A percentile compares a stretch with the other conserved stretches of the same genome.
These are phyloP conservation scores for Malus hybrid DNA, from an alignment of 331 rosid species.

Conservation along the genomic window DNA sequence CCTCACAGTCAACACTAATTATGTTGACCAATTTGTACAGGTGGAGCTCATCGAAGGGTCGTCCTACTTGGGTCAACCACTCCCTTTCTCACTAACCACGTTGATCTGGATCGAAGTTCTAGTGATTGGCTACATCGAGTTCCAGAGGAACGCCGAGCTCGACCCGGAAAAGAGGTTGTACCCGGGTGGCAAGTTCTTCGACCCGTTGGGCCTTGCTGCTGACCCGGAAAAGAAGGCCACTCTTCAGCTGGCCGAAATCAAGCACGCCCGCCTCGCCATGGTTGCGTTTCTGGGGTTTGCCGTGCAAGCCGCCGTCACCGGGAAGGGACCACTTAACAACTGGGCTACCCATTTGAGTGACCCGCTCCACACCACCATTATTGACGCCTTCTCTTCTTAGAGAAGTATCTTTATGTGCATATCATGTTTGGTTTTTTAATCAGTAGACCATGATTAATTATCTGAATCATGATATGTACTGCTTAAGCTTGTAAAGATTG, in stretches of 20 bases:
- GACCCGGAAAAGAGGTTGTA: conserved; percentile 89
- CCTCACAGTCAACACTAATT: not conserved
- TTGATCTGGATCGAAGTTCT: conserved; percentile 88
- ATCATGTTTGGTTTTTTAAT: not conserved
- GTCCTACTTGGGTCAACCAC: conserved; percentile 88
- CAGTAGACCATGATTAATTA: conserved; percentile 12
- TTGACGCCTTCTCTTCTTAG: conserved; percentile 49
- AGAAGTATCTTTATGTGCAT: not conserved
- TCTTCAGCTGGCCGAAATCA: conserved; percentile 13
- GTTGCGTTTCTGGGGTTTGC: conserved; percentile 85
- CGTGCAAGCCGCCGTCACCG: conserved; percentile 75
- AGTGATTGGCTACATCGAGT: conserved; percentile 83
- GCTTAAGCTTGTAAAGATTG: not conserved
- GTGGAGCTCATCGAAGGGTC: conserved; percentile 93
- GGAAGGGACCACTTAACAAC: conserved; percentile 91
- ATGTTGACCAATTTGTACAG: conserved; percentile 20
- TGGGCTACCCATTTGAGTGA: conserved; percentile 98
- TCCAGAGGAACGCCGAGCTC: conserved; percentile 82
- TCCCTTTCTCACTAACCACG: conserved; percentile 70
- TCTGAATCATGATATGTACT: not conserved
- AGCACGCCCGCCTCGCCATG: conserved; percentile 98
- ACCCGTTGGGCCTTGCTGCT: conserved; percentile 66
- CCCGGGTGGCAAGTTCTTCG: conserved; percentile 94
- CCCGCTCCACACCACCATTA: conserved; percentile 95
- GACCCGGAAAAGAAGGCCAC: conserved; percentile 84